phyloP scores from a whole-genome alignment of 2,329 filamentous ascomycete species.

The Neopestalotiopsis sp. region DNA sequence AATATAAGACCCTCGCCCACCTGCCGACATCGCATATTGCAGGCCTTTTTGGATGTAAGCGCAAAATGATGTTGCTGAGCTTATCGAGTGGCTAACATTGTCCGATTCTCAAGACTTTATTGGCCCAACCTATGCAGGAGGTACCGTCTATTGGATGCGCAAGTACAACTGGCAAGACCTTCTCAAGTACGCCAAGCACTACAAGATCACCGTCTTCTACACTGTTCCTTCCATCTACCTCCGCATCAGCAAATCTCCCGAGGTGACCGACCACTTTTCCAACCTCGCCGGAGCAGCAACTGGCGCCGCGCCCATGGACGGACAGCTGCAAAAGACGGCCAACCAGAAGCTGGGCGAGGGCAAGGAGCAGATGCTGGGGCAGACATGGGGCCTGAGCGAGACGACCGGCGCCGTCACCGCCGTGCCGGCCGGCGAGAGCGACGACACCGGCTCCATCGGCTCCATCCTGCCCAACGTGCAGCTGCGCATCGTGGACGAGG shows the following conservation, averaged over 20 bases:
- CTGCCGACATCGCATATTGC: conserved; percentile 53
- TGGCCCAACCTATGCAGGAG: conserved; percentile 49
- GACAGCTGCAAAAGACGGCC: conserved; percentile 56
- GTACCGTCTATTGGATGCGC: conserved; percentile 61
- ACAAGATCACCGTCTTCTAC: conserved; percentile 58
- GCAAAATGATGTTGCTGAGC: no score
- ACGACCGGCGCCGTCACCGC: conserved; percentile 54
- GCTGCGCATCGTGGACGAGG: conserved; percentile 45
- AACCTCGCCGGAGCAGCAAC: conserved; percentile 49
- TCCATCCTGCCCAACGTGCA: conserved; percentile 44
- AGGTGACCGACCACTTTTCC: conserved; percentile 60
- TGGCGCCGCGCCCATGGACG: conserved; percentile 61
- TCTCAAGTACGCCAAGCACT: conserved; percentile 52
- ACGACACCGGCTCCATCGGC: conserved; percentile 53
- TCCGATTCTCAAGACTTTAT: conserved; percentile 37
- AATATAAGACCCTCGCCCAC: conserved; percentile 48
- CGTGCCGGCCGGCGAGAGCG: conserved; percentile 43
- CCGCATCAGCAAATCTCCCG: conserved; percentile 60
- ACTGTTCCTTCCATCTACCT: conserved; percentile 65
- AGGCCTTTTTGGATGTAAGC: conserved; percentile 46
- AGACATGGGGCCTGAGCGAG: conserved; percentile 64
- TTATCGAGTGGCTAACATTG: no score
- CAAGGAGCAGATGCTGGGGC: conserved; percentile 45
- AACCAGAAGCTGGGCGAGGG: conserved; percentile 50
- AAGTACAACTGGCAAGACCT: conserved; percentile 61